Percentiles rank a stretch among this genome's conserved stretches.
Conservation (phyloP, 306 rosid genomes). For the Acacia melanoxylon region DNA sequence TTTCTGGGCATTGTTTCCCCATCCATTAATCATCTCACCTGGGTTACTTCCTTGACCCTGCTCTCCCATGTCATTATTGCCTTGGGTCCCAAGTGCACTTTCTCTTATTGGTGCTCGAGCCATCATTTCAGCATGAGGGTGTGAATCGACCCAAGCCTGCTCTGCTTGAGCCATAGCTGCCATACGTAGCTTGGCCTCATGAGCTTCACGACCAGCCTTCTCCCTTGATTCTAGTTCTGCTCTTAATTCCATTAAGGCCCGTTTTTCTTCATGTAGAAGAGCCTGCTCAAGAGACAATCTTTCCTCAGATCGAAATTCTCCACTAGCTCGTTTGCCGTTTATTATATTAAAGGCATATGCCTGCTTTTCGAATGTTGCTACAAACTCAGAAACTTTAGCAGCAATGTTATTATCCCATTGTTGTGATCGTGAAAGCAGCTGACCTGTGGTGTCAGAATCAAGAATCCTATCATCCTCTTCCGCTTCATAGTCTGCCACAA, state of each 20-base stretch:
- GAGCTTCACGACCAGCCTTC: slow-evolving; percentile 72
- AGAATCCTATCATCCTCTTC: slow-evolving; percentile 98
- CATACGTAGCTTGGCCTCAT: slow-evolving; percentile 52
- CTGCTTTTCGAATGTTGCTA: slow-evolving; percentile 95
- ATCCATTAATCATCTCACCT: slow-evolving; percentile 34
- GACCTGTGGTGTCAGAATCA: slow-evolving; percentile 93
- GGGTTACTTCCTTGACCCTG: slow-evolving; percentile 71
- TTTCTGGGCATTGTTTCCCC: slow-evolving; percentile 76
- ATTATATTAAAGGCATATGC: slow-evolving; percentile 92
- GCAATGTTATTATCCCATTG: slow-evolving; percentile 97
- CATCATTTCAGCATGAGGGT: slow-evolving; percentile 82
- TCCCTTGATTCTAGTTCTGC: slow-evolving; percentile 84
- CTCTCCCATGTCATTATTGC: slow-evolving; percentile 61
- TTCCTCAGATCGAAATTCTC: slow-evolving; percentile 97
- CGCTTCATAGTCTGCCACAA: slow-evolving; percentile 98
- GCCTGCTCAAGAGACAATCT: slow-evolving; percentile 58
- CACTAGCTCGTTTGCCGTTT: slow-evolving; percentile 69
- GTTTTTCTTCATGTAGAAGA: slow-evolving; percentile 75
- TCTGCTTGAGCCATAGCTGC: slow-evolving; percentile 85
- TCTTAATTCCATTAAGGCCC: slow-evolving; percentile 63
- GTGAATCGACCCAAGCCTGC: slow-evolving; percentile 74
- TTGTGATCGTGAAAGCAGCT: slow-evolving; percentile 89
- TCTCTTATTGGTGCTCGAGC: slow-evolving; percentile 78
- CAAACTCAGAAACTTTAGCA: slow-evolving; percentile 88
- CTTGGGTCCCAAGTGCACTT: slow-evolving; percentile 74